Conservation (phyloP, 805 yeast genomes). For the Ogataea ganodermae region DNA sequence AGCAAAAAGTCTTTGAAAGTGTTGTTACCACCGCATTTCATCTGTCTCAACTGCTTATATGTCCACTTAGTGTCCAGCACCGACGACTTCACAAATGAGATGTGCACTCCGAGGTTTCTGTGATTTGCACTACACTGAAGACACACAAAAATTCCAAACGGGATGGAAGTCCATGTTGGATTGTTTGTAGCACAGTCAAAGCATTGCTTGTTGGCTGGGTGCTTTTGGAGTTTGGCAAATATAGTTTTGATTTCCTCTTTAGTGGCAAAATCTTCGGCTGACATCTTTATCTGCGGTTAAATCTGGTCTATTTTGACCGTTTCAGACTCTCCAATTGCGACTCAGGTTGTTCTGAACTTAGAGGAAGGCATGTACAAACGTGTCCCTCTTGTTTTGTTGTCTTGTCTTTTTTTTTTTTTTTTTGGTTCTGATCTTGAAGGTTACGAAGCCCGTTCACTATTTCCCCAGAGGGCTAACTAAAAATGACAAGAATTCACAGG, state of each 20-base stretch:
- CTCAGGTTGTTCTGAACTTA: not conserved
- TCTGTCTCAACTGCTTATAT: conserved; percentile 81
- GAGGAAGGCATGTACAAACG: conserved; percentile 9
- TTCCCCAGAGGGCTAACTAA: not conserved
- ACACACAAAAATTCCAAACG: conserved; percentile 91
- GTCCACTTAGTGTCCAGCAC: conserved; percentile 90
- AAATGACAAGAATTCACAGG: not conserved
- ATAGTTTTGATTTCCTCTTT: conserved; percentile 70
- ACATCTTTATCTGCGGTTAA: conserved; percentile 12
- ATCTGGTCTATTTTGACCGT: not conserved
- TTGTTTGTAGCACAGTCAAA: conserved; percentile 93
- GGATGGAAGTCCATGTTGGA: conserved; percentile 98
- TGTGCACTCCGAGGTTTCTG: conserved; percentile 93
- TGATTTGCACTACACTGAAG: conserved; percentile 95
- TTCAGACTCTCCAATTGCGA: conserved; percentile 9
- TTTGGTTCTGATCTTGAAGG: conserved; percentile 2
- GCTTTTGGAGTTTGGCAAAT: conserved; percentile 61
- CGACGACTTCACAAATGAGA: conserved; percentile 90
- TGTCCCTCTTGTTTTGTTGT: too few relatives aligned
- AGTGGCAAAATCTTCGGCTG: conserved; percentile 49
- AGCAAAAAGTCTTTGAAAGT: conserved; percentile 78
- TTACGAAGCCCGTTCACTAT: conserved; percentile 14
- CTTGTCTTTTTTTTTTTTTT: conserved; percentile 9
- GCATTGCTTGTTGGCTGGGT: conserved; percentile 76
- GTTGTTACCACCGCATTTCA: conserved; percentile 93